A percentile compares a stretch with the other conserved stretches of the same genome.
These are phyloP conservation scores for Sclerotinia sclerotiorum DNA, from an alignment of 2,329 filamentous ascomycete species.

Conservation along the genomic window DNA sequence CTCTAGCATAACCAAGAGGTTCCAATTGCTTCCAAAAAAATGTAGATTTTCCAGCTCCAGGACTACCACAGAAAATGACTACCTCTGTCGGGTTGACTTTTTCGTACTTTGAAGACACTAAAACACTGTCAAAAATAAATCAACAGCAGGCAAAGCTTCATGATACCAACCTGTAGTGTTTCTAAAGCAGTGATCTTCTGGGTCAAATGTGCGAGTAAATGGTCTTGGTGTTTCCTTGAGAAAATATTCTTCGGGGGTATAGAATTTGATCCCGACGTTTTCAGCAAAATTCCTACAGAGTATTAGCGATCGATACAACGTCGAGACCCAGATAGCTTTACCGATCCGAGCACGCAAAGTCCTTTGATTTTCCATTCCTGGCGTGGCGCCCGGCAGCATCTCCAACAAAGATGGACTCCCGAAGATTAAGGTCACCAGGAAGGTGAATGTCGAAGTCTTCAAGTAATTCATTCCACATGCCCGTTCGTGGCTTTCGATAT, in stretches of 20 bases:
- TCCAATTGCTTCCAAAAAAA: conserved; percentile 80
- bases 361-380: conserved; percentile 49
- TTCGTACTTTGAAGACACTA: conserved; percentile 39
- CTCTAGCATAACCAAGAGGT: conserved; percentile 74
- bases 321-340: conserved; percentile 23
- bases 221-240: conserved; percentile 63
- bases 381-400: conserved; percentile 71
- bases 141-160: conserved; percentile 16
- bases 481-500: conserved; percentile 81
- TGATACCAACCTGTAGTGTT: conserved; percentile 31
- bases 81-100: conserved; percentile 70
- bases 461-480: conserved; percentile 79
- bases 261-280: conserved; percentile 77
- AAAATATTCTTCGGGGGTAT: conserved; percentile 92
- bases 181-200: conserved; percentile 54
- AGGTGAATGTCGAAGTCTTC: conserved; percentile 48
- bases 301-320: conserved; percentile 25
- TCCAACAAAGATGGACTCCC: conserved; percentile 79
- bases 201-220: conserved; percentile 71
- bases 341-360: conserved; percentile 64
- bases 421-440: conserved; percentile 62
- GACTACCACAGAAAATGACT: conserved; percentile 83
- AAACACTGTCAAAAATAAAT: conserved; percentile 27
- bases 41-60: conserved; percentile 87
- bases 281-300: conserved; percentile 71